Base-by-base conservation (phyloP, 1,139 yeast species). In the Geotrichum histeridarum region DNA sequence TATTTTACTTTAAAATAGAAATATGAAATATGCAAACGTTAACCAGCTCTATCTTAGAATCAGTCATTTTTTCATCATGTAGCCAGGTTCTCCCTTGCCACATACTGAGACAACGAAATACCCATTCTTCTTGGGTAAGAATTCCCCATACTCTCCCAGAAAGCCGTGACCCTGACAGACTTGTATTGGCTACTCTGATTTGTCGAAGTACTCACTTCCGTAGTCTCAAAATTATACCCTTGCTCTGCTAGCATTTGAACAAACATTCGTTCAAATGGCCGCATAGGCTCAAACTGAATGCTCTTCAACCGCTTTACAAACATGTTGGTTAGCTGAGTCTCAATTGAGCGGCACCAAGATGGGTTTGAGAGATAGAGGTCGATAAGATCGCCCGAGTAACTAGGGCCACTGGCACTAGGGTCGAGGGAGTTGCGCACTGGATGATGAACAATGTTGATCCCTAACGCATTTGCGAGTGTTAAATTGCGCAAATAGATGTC, bases 201-300 rank as follows among this genome's bases (percentile, higher is more conserved):
- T n/a, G n/a, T n/a, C 3, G 27, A 22, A 22, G 27, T 22, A 22
- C 27, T 22, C 27, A 22, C 4, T 22, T 22, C 27, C 27, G 5
- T 22, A 22, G 86, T 75, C 62, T 80, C 81, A n/a, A 89, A 64
- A 8, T 77, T 74, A 65, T 75, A 88, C 0, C 79, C 70, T 36
- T 46, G 50, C 36, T 75, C 79, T 0, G 91, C 84, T 45, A 90
- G 66, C 55, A 81, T 82, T 63, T 84, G 93, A 18, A 90, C 71
- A 65, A 88, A 88, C 60, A 75, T 76, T 48, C 96, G 75, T 66
- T 88, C 93, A 7, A 82, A 78, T 31, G 51, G 22, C 51, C 72
- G 75, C 95, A 90, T 88, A 15, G 91, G 84, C 18, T 83, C 82
- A 70, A 90, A 87, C 65, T 82, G 82, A 59, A 78, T 71, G 0